These are phyloP conservation scores for Venturia effusa DNA, from an alignment of 2,329 filamentous ascomycete species.

Conservation along the genomic window DNA sequence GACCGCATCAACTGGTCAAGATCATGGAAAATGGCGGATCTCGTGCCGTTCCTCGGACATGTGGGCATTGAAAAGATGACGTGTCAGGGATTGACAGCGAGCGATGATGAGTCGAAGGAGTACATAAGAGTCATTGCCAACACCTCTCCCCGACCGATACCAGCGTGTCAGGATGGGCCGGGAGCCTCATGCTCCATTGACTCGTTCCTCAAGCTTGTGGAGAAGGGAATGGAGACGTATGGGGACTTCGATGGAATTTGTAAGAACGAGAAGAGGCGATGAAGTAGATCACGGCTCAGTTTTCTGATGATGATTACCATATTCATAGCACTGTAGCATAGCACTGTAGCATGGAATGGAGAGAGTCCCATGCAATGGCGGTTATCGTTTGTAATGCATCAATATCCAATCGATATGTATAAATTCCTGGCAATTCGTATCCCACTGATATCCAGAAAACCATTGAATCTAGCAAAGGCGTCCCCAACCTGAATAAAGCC, in stretches of 20 bases:
- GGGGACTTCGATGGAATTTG: constrained; percentile 14
- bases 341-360: no score
- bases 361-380: no score
- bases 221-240: constrained; percentile 12
- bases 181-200: constrained; percentile 14
- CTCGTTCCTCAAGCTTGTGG: constrained; percentile 11
- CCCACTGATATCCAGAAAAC: neutral
- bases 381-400: no score
- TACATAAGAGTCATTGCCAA: constrained; percentile 14
- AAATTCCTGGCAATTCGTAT: no score
- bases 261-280: constrained; percentile 9
- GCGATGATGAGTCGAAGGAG: constrained; percentile 8
- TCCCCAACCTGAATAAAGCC: no score
- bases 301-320: no score
- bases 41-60: constrained; percentile 15
- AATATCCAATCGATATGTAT: no score
- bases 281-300: no score
- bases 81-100: constrained; percentile 8
- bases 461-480: no score
- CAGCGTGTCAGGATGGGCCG: constrained; percentile 14
- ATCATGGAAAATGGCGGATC: constrained; percentile 14
- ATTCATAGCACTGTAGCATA: no score
- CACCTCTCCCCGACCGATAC: constrained; percentile 12
- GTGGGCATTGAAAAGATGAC: constrained; percentile 14
- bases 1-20: constrained; percentile 14